phyloP scores from a whole-genome alignment of 306 rosid genomes.

The Trichosanthes cucumerina region DNA sequence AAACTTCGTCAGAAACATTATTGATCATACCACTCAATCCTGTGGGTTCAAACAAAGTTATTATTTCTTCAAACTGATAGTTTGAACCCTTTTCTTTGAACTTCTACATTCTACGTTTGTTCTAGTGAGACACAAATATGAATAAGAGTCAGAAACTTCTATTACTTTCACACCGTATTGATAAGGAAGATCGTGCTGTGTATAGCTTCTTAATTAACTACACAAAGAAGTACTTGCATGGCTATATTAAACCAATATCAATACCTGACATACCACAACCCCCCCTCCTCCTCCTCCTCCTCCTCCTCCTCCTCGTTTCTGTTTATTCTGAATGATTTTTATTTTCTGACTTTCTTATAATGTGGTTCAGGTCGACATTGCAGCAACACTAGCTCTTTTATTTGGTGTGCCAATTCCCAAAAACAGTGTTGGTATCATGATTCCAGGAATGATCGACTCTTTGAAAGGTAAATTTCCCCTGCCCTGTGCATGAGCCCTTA shows the following conservation, averaged over 20 bases:
- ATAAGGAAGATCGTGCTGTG: not conserved
- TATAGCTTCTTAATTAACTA: not conserved
- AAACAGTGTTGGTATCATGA: constrained; percentile 72
- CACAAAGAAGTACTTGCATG: not conserved
- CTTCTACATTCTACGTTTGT: not conserved
- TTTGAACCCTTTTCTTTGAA: not conserved
- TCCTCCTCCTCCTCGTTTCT: not conserved
- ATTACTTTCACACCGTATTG: not conserved
- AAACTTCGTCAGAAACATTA: not conserved
- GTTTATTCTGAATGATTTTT: not conserved
- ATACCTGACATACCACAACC: too few species aligned
- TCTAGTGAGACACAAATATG: not conserved
- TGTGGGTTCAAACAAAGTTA: not conserved
- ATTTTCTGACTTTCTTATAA: not conserved
- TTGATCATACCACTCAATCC: not conserved
- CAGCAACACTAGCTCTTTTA: constrained; percentile 74
- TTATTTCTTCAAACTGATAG: not conserved
- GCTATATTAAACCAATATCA: not conserved
- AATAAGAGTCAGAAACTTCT: not conserved
- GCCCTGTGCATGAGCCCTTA: constrained; percentile 3
- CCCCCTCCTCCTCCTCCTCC: too few species aligned
- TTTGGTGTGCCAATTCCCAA: constrained; percentile 91
- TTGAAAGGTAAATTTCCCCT: constrained; percentile 38
- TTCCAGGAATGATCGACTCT: constrained; percentile 40
- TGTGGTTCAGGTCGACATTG: constrained; percentile 68